phyloP scores from a whole-genome alignment of 768 basidiomycete genomes.

The Tricholoma sp. region DNA sequence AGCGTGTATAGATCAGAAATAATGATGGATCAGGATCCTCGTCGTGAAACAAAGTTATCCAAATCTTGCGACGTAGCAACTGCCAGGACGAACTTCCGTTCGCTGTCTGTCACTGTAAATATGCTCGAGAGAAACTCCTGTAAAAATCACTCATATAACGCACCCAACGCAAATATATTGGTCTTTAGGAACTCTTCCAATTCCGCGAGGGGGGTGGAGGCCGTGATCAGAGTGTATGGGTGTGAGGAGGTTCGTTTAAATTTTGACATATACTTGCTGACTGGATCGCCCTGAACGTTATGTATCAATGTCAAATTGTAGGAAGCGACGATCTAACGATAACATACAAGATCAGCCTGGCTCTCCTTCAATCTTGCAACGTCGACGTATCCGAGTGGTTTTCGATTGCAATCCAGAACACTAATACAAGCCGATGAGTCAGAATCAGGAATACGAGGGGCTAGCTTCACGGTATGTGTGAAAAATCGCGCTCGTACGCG shows the following conservation, averaged over 20 bases:
- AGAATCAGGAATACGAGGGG: not conserved
- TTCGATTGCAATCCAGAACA: conserved; percentile 65
- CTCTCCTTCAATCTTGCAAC: conserved; percentile 68
- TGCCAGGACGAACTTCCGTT: conserved; percentile 77
- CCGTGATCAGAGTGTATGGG: conserved; percentile 78
- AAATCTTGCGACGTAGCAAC: conserved; percentile 77
- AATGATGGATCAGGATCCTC: conserved; percentile 26
- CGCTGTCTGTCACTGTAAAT: conserved; percentile 71
- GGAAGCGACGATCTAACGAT: not conserved
- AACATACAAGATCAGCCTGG: conserved; percentile 60
- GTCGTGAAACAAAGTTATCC: conserved; percentile 52
- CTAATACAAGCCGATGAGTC: conserved; percentile 31
- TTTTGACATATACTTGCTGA: conserved; percentile 63
- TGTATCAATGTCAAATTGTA: not conserved
- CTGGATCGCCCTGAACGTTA: conserved; percentile 58
- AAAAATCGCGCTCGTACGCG: conserved; percentile 93
- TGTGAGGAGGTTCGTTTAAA: conserved; percentile 62
- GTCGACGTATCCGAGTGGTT: conserved; percentile 82
- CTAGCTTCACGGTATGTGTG: conserved; percentile 71
- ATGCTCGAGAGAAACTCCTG: not conserved
- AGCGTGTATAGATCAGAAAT: not conserved
- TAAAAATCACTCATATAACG: conserved; percentile 10
- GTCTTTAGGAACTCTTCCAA: conserved; percentile 72
- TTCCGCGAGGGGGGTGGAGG: conserved; percentile 70
- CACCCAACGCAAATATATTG: conserved; percentile 76